These are phyloP conservation scores for Heritiera littoralis DNA, from an alignment of 345 rosid species.

Conservation along the genomic window DNA sequence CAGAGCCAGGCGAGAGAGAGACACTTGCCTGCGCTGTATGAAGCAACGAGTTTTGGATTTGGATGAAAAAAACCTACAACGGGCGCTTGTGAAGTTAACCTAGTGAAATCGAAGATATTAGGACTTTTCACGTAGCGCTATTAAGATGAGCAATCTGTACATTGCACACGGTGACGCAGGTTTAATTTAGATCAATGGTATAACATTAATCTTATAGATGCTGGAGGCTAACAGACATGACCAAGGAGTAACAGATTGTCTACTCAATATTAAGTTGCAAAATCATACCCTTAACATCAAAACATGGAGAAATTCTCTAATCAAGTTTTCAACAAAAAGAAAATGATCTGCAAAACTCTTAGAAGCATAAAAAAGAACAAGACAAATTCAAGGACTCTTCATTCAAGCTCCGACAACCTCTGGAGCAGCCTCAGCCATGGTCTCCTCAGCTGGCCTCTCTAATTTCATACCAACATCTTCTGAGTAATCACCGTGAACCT, in stretches of 20 bases:
- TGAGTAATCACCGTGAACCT: constrained; percentile 87
- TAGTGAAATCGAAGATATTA: too few species aligned
- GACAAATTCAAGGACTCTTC: neutral
- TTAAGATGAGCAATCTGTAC: neutral
- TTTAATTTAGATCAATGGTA: neutral
- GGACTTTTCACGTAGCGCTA: too few species aligned
- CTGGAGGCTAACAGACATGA: neutral
- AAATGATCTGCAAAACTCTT: neutral
- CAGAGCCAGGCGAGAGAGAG: too few species aligned
- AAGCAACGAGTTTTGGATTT: too few species aligned
- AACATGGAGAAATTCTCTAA: constrained; percentile 16
- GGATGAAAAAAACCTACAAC: too few species aligned
- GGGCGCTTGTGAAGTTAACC: too few species aligned
- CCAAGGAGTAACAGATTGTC: neutral
- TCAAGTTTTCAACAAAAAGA: constrained; percentile 8
- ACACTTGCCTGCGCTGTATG: too few species aligned
- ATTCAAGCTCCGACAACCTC: constrained; percentile 61
- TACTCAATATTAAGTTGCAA: constrained; percentile 3
- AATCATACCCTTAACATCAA: constrained; percentile 12
- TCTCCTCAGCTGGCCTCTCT: constrained; percentile 83
- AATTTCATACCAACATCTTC: constrained; percentile 84
- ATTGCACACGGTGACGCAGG: neutral
- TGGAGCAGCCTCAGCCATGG: constrained; percentile 55
- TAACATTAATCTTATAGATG: neutral
- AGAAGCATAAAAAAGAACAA: neutral